These are phyloP conservation scores for Xylaria bambusicola DNA, from an alignment of 495 filamentous ascomycete species.

Conservation along the genomic window DNA sequence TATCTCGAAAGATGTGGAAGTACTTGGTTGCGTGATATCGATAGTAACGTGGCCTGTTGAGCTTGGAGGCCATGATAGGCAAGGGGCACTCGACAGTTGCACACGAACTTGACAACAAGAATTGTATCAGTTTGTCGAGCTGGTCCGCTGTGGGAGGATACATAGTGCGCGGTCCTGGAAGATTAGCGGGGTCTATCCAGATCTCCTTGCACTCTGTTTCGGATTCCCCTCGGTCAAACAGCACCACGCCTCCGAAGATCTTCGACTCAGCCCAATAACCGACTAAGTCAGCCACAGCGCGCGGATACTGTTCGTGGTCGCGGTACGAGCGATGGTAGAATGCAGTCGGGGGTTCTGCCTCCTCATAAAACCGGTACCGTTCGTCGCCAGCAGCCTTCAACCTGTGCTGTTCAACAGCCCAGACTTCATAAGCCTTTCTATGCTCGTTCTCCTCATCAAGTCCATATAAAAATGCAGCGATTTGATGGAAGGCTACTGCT, in stretches of 20 bases:
- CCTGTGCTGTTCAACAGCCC: background rate
- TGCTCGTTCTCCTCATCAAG: background rate
- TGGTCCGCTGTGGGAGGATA: too few species aligned
- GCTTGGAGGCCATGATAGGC: background rate
- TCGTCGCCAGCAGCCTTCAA: background rate
- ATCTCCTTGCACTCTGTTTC: too few species aligned
- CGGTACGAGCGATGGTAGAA: conserved; percentile 30
- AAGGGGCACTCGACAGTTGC: background rate
- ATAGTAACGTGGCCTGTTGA: background rate
- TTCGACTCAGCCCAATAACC: conserved; percentile 42
- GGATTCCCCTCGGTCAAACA: too few species aligned
- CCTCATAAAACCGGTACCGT: too few species aligned
- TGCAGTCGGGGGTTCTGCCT: background rate
- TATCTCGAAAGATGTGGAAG: conserved; percentile 3
- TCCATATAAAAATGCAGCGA: conserved; percentile 30
- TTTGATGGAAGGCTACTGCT: conserved; percentile 35
- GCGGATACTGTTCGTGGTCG: conserved; percentile 33
- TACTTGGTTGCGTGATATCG: conserved; percentile 8
- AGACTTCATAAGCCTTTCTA: too few species aligned
- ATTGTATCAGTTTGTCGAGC: too few species aligned
- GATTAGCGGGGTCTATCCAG: too few species aligned
- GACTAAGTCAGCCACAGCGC: conserved; percentile 33
- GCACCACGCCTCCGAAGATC: conserved; percentile 38
- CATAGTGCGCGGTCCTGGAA: too few species aligned
- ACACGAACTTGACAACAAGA: too few species aligned